Conservation (phyloP, 2,329 filamentous ascomycete genomes). For the Xylariomycetidae sp. region DNA sequence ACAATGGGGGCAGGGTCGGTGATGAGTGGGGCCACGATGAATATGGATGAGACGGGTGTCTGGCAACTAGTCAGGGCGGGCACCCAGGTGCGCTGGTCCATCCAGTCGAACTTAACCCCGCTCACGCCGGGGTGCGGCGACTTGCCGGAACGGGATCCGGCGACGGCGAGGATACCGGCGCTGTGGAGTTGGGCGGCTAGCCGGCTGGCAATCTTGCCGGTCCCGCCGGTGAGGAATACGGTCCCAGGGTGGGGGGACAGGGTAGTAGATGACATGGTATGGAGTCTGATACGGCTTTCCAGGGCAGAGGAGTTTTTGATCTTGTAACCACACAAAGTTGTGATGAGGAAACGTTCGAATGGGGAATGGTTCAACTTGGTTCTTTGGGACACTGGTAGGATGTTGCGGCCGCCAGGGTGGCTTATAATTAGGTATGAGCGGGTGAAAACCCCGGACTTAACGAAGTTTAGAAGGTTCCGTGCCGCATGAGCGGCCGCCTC, state of each 20-base stretch:
- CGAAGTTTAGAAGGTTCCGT: no score
- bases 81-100: constrained; percentile 36
- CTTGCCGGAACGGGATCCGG: constrained; percentile 25
- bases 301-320: no score
- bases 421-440: no score
- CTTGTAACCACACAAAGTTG: no score
- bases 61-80: constrained; percentile 18
- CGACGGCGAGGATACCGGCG: constrained; percentile 28
- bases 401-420: no score
- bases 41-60: constrained; percentile 31
- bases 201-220: constrained; percentile 38
- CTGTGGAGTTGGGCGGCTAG: constrained; percentile 31
- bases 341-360: no score
- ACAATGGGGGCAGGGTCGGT: constrained; percentile 28
- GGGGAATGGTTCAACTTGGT: no score
- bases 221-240: constrained; percentile 40
- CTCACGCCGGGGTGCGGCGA: constrained; percentile 6
- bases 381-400: no score
- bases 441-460: no score
- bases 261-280: constrained; percentile 8
- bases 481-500: no score
- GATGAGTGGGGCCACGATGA: constrained; percentile 34
- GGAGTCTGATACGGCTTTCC: no score
- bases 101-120: constrained; percentile 40
- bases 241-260: constrained; percentile 6